Evolutionary conservation across 495 filamentous ascomycete genomes (phyloP), one percentile per base, ranked within the genome.

Genomic region (Podospora appendiculata): DNA sequence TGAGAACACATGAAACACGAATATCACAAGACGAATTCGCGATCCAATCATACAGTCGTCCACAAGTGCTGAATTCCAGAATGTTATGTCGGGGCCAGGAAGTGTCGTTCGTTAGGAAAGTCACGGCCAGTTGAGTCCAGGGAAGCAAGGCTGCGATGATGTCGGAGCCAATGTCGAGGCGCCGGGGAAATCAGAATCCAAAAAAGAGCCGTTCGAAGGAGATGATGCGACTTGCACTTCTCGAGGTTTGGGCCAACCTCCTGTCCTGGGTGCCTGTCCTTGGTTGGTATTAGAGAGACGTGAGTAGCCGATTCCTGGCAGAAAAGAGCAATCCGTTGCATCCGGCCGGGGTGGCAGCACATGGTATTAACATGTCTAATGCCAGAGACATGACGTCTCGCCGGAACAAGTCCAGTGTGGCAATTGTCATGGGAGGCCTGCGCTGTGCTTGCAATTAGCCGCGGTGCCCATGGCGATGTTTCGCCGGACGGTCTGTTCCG

Each of bases 211-310:
- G 25, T 2, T 25, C 25, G 25, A 25, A 25, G 25, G 25, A 25
- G 25, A 25, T 25, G 25, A 25, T 69, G 69, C 67, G 62, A 73
- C 71, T 75, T 67, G 72, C 72, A 75, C 62, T 69, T 69, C 66
- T 58, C 18, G 51, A 58, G 49, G 48, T 59, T 47, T 62, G 60
- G 60, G 56, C 54, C 60, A 63, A 67, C 63, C 59, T 68, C 61
- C 55, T 56, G 54, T 63, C 64, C 65, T 52, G 43, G 33, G 66
- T 72, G 56, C 72, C 63, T 72, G 65, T 65, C 54, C 12, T 63
- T 63, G 8, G 60, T 64, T 67, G 58, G 60, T 58, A 52, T 50
- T 42, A 60, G 59, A 56, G 58, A 48, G 62, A 57, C 50, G 62
- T 46, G 41, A 48, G 43, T 19, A 16, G 59, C 55, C 63, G 61